Evolutionary conservation across 23 red algal species (phyloP).

Genomic region (Gracilariopsis chorda): DNA sequence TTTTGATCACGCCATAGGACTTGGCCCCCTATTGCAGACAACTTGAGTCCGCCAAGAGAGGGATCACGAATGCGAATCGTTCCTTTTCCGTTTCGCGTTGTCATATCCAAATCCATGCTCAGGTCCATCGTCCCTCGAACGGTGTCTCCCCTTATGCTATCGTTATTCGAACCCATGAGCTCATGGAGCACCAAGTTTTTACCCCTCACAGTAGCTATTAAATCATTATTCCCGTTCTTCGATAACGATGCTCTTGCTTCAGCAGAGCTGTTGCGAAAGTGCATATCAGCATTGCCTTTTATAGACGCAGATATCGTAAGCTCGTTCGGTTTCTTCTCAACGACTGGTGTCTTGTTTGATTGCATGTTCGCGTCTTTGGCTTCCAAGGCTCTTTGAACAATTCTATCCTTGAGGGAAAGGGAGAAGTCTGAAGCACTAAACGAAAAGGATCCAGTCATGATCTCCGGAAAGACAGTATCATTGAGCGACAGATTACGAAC

Average conservation of each 20-base stretch:
- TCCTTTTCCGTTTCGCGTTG: not conserved
- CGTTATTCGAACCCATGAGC: constrained; percentile 8
- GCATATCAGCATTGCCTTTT: not conserved
- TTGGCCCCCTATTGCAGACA: constrained; percentile 3
- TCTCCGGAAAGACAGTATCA: constrained; percentile 21
- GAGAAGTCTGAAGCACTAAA: constrained; percentile 53
- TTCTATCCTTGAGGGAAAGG: constrained; percentile 22
- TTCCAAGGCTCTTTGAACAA: not conserved
- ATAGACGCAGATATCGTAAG: constrained; percentile 14
- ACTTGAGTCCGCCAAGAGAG: not conserved
- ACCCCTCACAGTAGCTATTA: not conserved
- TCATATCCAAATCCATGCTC: constrained; percentile 33
- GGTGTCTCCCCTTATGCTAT: not conserved
- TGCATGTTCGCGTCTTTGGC: not conserved
- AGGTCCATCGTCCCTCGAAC: not conserved
- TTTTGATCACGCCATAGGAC: constrained; percentile 32
- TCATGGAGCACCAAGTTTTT: constrained; percentile 16
- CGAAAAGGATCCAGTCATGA: constrained; percentile 58
- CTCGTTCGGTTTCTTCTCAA: not conserved
- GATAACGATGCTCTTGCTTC: not conserved
- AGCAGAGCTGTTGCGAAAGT: not conserved
- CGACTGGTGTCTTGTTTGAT: not conserved
- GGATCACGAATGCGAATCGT: not conserved
- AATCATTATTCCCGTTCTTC: not conserved
- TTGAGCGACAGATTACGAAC: constrained; percentile 50